Evolutionary conservation across 1,139 yeast species (phyloP), one percentile per base, ranked within the genome.

Genomic region (Hemisphaericaspora lyxosophila): DNA sequence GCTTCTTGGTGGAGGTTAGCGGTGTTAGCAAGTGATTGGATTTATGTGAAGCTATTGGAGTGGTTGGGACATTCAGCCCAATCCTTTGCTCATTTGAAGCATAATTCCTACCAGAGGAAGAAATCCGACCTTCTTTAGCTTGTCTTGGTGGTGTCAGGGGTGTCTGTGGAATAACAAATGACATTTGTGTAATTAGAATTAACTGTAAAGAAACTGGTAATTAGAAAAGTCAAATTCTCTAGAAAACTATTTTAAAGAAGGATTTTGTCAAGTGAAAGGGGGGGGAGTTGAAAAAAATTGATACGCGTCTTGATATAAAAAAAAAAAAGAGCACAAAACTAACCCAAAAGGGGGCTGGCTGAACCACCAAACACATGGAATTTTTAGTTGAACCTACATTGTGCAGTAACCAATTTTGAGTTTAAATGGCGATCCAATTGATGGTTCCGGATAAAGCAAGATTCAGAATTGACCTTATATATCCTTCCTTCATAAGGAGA

Each of bases 121-220:
- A 8, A 18, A 7, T 17, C 5, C 22, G 23, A 11, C 13, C 9
- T 18, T 28, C 31, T 15, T 23, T 28, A 8, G 31, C n/a, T 17
- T 28, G 31, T 18, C 31, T 28, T 17, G 31, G 31, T 16, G 31
- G 31, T 3, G 31, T 28, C 31, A 17, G 31, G 4, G 31, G 31
- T 11, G 31, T 28, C 31, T 9, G 31, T 7, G 31, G 31, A n/a
- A 28, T 11, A 18, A 18, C 18, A 18, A 28, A 28, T 5, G 23
- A 18, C 15, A 18, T 28, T 15, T 15, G 12, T 12, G 17, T 2
- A n/a, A n/a, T n/a, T n/a, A n/a, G n/a, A n/a, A n/a, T n/a, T n/a
- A n/a, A n/a, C n/a, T n/a, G n/a, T n/a, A n/a, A n/a, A n/a, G n/a
- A n/a, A n/a, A n/a, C n/a, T n/a, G n/a, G n/a, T n/a, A n/a, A n/a